Evolutionary conservation across 176 grass and related monocot genomes (phyloP), one percentile per base, ranked within the genome.

Genomic region (Elaeis guineensis): DNA sequence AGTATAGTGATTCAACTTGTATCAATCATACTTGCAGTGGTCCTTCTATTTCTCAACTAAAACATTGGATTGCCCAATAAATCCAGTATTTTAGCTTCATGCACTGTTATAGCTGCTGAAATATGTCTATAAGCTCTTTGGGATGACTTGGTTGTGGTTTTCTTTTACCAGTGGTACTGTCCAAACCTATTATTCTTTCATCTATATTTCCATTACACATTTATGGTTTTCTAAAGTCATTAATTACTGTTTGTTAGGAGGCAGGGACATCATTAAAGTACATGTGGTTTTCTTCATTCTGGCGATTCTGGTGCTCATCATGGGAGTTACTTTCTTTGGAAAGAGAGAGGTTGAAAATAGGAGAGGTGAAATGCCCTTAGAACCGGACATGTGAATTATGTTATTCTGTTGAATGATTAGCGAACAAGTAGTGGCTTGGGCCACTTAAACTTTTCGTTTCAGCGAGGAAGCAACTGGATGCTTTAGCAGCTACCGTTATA

Each of bases 381-480:
- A 55, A 24, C n/a, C 1, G 29, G 29, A 6, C 29, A 6, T 5
- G 29, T 67, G 7, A 19, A 35, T 18, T 55, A 6, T 8, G 20
- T 55, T 30, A 16, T 30, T 55, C 1, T 1, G 25, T 55, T 5
- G 8, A 67, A 19, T 20, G 6, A 49, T n/a, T 61, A 17, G 3
- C 24, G 11, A 14, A 58, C 19, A 19, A 24, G 9, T 17, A 23
- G 5, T 52, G 17, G 49, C 20, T 20, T 62, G 60, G 12, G 11
- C 0, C 12, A 63, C 12, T 28, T 3, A 50, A 51, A 65, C 62
- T 65, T 65, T 51, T 15, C 24, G 9, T 17, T 21, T 19, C 14
- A 67, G 65, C 16, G 52, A 67, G 65, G 51, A 67, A 55, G 26
- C 65, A 67, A 26, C 17, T 67, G 65, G 65, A 26, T 32, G 25